Conservation (phyloP, 306 rosid species). For the Cucumis hystrix region DNA sequence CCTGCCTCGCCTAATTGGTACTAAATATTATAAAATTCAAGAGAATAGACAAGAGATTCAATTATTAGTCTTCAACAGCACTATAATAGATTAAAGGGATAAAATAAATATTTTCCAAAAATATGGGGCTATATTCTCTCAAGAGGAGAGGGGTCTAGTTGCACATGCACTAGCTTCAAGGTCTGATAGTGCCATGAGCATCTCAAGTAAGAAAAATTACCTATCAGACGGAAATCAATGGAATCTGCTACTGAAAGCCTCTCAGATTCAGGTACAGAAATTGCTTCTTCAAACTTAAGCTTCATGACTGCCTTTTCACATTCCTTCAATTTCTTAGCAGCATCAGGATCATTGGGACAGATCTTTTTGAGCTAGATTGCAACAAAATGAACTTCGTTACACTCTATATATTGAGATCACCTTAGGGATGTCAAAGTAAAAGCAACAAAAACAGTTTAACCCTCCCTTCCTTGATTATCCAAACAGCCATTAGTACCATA, state of each 20-base stretch:
- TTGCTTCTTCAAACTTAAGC: slow-evolving; percentile 96
- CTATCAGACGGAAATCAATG: slow-evolving; percentile 65
- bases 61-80: background rate
- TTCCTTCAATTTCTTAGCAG: slow-evolving; percentile 84
- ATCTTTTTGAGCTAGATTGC: slow-evolving; percentile 67
- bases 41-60: background rate
- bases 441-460: background rate
- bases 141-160: background rate
- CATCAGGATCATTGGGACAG: slow-evolving; percentile 91
- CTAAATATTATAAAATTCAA: background rate
- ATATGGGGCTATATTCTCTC: background rate
- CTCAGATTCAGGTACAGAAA: slow-evolving; percentile 54
- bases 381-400: slow-evolving; percentile 1
- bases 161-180: background rate
- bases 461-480: background rate
- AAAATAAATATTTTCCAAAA: background rate
- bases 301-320: slow-evolving; percentile 97
- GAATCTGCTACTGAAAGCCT: slow-evolving; percentile 68
- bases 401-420: background rate
- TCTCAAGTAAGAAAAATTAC: slow-evolving; percentile 26
- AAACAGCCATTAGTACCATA: background rate
- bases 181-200: background rate
- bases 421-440: background rate
- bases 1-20: background rate
- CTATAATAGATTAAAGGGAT: background rate